Base-by-base conservation (phyloP, 2,329 filamentous ascomycete species). In the Venturia carpophila region DNA sequence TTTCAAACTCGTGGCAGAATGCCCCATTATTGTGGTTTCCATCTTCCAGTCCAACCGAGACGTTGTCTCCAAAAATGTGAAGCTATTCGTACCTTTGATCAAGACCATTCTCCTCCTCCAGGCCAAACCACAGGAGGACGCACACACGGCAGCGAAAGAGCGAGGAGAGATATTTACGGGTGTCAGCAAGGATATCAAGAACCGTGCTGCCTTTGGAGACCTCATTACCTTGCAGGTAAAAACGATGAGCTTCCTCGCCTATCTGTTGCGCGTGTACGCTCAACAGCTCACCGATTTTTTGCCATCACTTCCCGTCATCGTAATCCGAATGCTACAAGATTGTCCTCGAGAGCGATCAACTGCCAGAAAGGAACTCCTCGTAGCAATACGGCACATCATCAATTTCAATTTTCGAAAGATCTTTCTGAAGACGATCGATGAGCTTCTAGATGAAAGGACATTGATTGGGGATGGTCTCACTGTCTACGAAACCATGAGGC, bases 161-260 rank as follows among this genome's bases (percentile, higher is more conserved):
- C 88, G 87, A 71, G 88, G 88, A 19, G 89, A 87, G 42, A 89
- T 96, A 17, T 97, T 97, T 73, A 94, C 91, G 0, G 93, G 94
- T 1, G 91, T 99, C 64, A 96, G 91, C 77, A 90, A 90, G 60
- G 90, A 91, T 66, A 97, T 99, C 72, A 93, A 91, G 77, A 96
- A 97, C 71, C 84, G 92, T 66, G 89, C 89, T 15, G 93, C 92
- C 0, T 99, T 97, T 78, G 94, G 93, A 43, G 95, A 99, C 71
- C 96, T 97, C 69, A 95, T 99, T 69, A 97, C 92, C 0, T 92
- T 93, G 1, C 95, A 99, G 75, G 94, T 99, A 19, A 97, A 99
- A 80, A 97, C 93, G 0, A 97, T 99, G 93, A 97, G 92, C 71
- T 99, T 99, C 71, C 76, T 99, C 69, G 95, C 95, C 0, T 99